phyloP scores from a whole-genome alignment of 495 filamentous ascomycete species.

The Aspergillus baeticus region DNA sequence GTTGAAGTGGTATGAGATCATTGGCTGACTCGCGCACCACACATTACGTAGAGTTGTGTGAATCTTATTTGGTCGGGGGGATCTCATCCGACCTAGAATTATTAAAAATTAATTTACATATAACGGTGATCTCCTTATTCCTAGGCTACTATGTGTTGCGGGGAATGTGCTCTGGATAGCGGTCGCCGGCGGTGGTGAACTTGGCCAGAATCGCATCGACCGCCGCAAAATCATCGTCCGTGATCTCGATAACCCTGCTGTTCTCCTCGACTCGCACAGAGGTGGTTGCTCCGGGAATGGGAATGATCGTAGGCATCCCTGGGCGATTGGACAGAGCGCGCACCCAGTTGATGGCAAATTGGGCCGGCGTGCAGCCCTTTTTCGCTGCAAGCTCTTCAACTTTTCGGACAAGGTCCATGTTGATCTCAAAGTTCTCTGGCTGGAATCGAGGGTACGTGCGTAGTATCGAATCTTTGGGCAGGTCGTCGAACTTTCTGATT shows the following conservation, averaged over 20 bases:
- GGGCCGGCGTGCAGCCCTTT: constrained; percentile 70
- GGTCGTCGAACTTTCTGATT: constrained; percentile 57
- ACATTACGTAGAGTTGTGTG: no score
- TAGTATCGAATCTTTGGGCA: constrained; percentile 60
- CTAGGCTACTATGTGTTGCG: constrained; percentile 35
- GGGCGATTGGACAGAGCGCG: constrained; percentile 51
- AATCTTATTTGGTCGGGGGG: background rate
- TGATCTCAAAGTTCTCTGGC: constrained; percentile 67
- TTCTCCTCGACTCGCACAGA: constrained; percentile 48
- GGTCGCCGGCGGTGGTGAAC: constrained; percentile 34
- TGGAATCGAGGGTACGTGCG: constrained; percentile 61
- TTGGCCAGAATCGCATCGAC: constrained; percentile 44
- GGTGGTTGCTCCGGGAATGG: constrained; percentile 74
- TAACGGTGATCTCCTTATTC: no score
- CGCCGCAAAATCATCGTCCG: constrained; percentile 45
- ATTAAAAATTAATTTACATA: no score
- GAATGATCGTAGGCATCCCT: constrained; percentile 71
- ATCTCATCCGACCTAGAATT: background rate
- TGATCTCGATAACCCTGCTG: constrained; percentile 31
- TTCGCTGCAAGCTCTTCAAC: constrained; percentile 63
- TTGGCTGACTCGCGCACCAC: background rate
- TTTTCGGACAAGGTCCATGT: constrained; percentile 66
- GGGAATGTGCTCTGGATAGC: constrained; percentile 6
- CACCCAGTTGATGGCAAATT: constrained; percentile 79
- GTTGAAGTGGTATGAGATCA: background rate